Evolutionary conservation across 2,329 filamentous ascomycete genomes (phyloP).

Genomic region (Colletotrichum gloeosporioides): DNA sequence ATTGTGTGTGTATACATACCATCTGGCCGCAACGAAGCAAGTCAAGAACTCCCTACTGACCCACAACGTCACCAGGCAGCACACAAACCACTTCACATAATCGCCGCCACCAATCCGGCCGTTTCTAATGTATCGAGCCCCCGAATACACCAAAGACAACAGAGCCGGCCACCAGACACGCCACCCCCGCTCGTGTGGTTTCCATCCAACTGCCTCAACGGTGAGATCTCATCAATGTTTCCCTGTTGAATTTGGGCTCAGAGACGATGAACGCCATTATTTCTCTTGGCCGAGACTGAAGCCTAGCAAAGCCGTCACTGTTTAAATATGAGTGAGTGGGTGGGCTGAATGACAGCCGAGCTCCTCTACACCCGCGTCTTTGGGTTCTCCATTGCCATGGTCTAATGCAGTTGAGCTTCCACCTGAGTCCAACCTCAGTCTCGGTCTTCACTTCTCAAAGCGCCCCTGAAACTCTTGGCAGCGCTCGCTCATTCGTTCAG

Average conservation of each 20-base stretch:
- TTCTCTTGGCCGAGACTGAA: background rate
- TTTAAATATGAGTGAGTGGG: background rate
- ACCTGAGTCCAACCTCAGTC: background rate
- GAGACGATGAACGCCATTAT: background rate
- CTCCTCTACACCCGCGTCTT: background rate
- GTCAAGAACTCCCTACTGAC: too few species aligned
- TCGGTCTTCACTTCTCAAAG: background rate
- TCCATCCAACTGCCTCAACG: rapidly evolving
- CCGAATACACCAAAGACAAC: background rate
- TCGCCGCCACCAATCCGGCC: background rate
- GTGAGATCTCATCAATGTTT: background rate
- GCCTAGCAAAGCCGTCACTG: background rate
- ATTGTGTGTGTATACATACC: too few species aligned
- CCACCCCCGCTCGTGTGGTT: background rate
- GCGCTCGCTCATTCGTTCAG: background rate
- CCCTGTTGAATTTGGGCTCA: background rate
- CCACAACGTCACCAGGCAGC: background rate
- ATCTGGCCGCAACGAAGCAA: too few species aligned
- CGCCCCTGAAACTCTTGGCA: background rate
- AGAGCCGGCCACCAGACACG: background rate
- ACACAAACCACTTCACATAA: background rate
- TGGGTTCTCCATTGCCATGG: background rate
- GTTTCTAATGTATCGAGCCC: background rate
- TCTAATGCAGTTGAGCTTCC: background rate
- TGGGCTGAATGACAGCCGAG: background rate